Base-by-base conservation (phyloP, 1,139 yeast genomes). In the Blastobotrys illinoisensis region DNA sequence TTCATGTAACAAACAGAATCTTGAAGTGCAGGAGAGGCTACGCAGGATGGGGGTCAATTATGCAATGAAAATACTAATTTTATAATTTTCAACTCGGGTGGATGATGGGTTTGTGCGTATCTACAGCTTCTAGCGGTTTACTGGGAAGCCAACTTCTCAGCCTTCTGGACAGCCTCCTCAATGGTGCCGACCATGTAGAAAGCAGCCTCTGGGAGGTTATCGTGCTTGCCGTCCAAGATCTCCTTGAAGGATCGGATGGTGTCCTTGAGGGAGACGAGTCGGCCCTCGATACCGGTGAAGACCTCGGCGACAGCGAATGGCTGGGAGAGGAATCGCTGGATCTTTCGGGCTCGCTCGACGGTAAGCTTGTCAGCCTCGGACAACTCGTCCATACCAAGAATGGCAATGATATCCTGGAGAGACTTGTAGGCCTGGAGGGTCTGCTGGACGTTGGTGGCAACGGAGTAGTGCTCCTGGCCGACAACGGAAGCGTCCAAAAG, bases 181-280 rank as follows among this genome's bases (percentile, higher is more conserved):
- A 93, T 90, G 82, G 96, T 96, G 82, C 99, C 99, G 79, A 91
- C 98, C 99, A 93, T 93, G 81, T 93, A 93, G 96, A 93, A 93
- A 71, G 99, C 99, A 74, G 86, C 88, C 82, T 93, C 99, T 75
- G 99, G 99, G 74, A 93, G 86, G 82, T 86, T 85, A 78, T 93
- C 99, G 83, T 91, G 89, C 85, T 93, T 93, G 80, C 99, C 99
- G 52, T 84, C 98, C 73, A 93, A 86, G 69, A 93, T 97, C 71
- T 86, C 99, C 82, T 84, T 89, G 95, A 93, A 93, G 60, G 98
- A 91, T 67, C 78, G 77, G 74, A 93, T 80, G 68, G 99, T 93
- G 72, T 93, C 98, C 82, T 88, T 86, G 77, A 93, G 84, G 80
- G 97, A 85, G 64, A 93, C 99, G 76, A 93, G 86, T 78, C 87